Percentiles rank a stretch among this genome's conserved stretches.
Conservation (phyloP, 345 rosid genomes). For the Salix purpurea region DNA sequence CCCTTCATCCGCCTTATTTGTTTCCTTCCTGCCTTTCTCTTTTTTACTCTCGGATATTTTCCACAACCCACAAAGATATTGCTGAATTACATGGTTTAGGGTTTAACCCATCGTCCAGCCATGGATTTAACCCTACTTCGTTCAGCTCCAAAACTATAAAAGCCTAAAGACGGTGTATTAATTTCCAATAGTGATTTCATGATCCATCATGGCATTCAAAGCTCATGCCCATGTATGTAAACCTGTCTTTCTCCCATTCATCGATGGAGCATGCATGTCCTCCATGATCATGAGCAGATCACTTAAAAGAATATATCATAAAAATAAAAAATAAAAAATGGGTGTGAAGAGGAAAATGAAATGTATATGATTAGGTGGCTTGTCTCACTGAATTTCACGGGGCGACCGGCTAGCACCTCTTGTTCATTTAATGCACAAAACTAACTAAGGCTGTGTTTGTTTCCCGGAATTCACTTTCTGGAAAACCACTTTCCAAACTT, state of each 20-base stretch:
- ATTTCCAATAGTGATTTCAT: background rate
- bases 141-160: background rate
- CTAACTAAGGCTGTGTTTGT: too few relatives aligned
- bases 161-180: background rate
- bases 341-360: too few relatives aligned
- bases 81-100: too few relatives aligned
- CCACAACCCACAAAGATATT: too few relatives aligned
- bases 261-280: too few relatives aligned
- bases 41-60: background rate
- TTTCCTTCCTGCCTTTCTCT: background rate
- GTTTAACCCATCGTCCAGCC: background rate
- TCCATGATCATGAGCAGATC: too few relatives aligned
- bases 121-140: background rate
- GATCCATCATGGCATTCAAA: background rate
- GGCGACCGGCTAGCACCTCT: background rate
- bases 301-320: too few relatives aligned
- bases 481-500: too few relatives aligned
- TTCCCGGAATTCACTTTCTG: too few relatives aligned
- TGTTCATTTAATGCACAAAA: background rate
- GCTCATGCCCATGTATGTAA: too few relatives aligned
- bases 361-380: background rate
- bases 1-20: background rate
- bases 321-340: too few relatives aligned
- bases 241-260: too few relatives aligned
- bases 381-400: background rate